These are phyloP conservation scores for Cryptosporidium xiaoi DNA, from an alignment of 169 alveolate species.

Conservation along the genomic window DNA sequence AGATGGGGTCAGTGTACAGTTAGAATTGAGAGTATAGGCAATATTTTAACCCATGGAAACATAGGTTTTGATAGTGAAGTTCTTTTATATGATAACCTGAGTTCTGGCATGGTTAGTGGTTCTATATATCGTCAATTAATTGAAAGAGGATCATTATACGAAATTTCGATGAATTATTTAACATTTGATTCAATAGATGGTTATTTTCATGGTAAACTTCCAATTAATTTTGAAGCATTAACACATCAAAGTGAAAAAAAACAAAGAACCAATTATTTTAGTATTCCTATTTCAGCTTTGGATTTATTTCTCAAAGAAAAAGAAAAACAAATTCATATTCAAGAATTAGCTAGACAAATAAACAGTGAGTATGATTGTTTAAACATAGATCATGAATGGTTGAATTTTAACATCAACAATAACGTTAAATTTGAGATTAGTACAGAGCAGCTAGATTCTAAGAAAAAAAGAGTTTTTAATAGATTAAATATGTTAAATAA, in stretches of 20 bases:
- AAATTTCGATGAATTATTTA: slow-evolving; percentile 51
- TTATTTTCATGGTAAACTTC: slow-evolving; percentile 35
- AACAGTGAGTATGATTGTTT: not conserved
- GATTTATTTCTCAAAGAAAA: slow-evolving; percentile 20
- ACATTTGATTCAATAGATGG: slow-evolving; percentile 69
- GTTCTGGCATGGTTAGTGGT: slow-evolving; percentile 64
- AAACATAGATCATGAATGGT: slow-evolving; percentile 24
- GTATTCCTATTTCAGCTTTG: slow-evolving; percentile 61
- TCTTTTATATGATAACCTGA: slow-evolving; percentile 55
- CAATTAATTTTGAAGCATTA: slow-evolving; percentile 58
- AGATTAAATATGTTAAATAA: slow-evolving; percentile 31
- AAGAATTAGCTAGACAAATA: not conserved
- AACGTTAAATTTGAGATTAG: not conserved
- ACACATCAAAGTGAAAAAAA: not conserved
- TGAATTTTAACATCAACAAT: slow-evolving; percentile 28
- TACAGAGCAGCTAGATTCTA: slow-evolving; percentile 11
- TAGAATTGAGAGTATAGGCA: slow-evolving; percentile 69
- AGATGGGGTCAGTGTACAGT: slow-evolving; percentile 74
- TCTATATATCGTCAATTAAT: slow-evolving; percentile 64
- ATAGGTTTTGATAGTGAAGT: slow-evolving; percentile 27
- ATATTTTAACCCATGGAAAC: slow-evolving; percentile 64
- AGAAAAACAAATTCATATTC: not conserved
- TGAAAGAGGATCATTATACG: slow-evolving; percentile 28
- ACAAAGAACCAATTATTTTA: slow-evolving; percentile 26
- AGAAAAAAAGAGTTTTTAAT: slow-evolving; percentile 25